Base-by-base conservation (phyloP, 768 basidiomycete genomes). In the Hygrocybe coccinea region DNA sequence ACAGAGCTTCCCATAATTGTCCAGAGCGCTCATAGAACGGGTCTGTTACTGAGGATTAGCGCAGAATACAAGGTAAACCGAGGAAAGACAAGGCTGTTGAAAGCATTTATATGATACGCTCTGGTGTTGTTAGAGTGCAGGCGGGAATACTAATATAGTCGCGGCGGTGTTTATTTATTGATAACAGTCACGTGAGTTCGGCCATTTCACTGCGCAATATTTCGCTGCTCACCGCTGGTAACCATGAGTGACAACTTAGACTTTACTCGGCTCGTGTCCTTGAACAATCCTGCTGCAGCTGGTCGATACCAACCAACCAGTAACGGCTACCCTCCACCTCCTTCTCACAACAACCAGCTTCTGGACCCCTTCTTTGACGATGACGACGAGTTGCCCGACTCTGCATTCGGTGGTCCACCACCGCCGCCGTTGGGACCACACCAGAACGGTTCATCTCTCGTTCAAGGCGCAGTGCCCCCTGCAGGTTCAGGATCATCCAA, bases 301-400 rank as follows among this genome's bases (percentile, higher is more conserved):
- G 71, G 76, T 55, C 71, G 69, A 60, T 79, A 79, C 61, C 76
- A 75, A 54, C 76, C 80, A 56, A 76, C 84, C 12, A 76, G 76
- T 66, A 72, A 74, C 64, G 78, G 79, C 50, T 86, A 87, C 66
- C 85, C 86, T 14, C 85, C 86, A 25, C 74, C 81, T 33, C 33
- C 52, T 22, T 43, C 39, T 38, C 50, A 35, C 10, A 33, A 45
- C 19, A 19, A 52, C 38, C 52, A 29, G 34, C 43, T 54, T 44
- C 24, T 92, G 71, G 90, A 92, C 70, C 89, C 88, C n/a, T 92
- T 92, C 69, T 92, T 92, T 69, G 87, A 89, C 68, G 90, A 91
- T 67, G 88, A 87, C 53, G 86, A 88, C 60, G 88, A 90, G 52
- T 62, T 75, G 29, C 81, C 83, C 14, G 85, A 87, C 69, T 84